Evolutionary conservation across 2,329 filamentous ascomycete species (phyloP).

Genomic region (Pestalotiopsis sp.): DNA sequence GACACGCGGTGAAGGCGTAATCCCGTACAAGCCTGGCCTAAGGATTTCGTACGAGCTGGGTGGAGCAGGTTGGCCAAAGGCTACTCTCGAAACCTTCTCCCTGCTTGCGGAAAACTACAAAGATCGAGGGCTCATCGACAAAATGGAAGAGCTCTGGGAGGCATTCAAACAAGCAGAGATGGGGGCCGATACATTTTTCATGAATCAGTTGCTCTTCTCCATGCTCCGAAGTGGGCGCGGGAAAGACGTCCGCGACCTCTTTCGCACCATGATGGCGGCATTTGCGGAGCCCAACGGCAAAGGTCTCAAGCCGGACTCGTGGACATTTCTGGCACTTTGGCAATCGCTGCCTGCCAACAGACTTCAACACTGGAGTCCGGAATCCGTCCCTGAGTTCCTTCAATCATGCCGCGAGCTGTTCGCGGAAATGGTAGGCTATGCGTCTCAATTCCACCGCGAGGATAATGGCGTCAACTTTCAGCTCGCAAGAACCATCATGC

Average conservation of each 20-base stretch:
- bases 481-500: slow-evolving; percentile 51
- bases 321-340: slow-evolving; percentile 73
- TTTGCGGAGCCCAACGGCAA: slow-evolving; percentile 38
- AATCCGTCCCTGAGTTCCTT: slow-evolving; percentile 32
- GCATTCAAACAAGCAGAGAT: slow-evolving; percentile 67
- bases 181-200: slow-evolving; percentile 71
- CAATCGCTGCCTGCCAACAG: slow-evolving; percentile 57
- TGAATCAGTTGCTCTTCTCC: slow-evolving; percentile 77
- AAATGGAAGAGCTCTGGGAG: slow-evolving; percentile 63
- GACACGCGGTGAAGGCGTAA: not conserved
- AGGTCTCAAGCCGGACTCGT: slow-evolving; percentile 57
- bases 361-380: slow-evolving; percentile 37
- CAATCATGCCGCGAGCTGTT: slow-evolving; percentile 45
- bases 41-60: slow-evolving; percentile 22
- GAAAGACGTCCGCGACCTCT: slow-evolving; percentile 57
- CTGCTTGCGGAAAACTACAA: slow-evolving; percentile 75
- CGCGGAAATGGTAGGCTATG: slow-evolving; percentile 51
- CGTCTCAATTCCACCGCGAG: slow-evolving; percentile 45
- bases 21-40: slow-evolving; percentile 32
- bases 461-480: slow-evolving; percentile 47
- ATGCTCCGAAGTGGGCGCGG: slow-evolving; percentile 63
- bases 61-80: slow-evolving; percentile 51
- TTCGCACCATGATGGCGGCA: slow-evolving; percentile 53
- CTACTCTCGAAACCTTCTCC: slow-evolving; percentile 78
- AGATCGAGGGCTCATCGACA: slow-evolving; percentile 58